These are phyloP conservation scores for Debaryomyces sp. DNA, from an alignment of 1,139 yeast species.

Conservation along the genomic window DNA sequence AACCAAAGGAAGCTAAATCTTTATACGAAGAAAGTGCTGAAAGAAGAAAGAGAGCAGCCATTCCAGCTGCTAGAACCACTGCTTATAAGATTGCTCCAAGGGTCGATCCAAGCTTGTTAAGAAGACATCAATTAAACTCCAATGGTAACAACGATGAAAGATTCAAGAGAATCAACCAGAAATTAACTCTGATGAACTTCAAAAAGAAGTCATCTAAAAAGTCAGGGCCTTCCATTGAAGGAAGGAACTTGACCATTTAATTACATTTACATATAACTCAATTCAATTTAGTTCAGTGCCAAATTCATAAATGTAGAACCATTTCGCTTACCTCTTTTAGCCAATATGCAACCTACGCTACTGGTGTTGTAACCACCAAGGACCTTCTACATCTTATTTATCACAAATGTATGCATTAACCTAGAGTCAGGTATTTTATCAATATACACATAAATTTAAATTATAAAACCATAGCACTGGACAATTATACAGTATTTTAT, in stretches of 20 bases:
- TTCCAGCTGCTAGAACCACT: slow-evolving; percentile 85
- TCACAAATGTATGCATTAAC: slow-evolving; percentile 23
- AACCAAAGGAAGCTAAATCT: slow-evolving; percentile 50
- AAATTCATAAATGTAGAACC: background rate
- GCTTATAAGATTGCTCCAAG: slow-evolving; percentile 92
- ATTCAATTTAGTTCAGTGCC: background rate
- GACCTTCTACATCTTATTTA: background rate
- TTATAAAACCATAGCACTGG: slow-evolving; percentile 15
- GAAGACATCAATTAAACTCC: slow-evolving; percentile 39
- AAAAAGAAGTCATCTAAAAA: slow-evolving; percentile 55
- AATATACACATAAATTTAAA: slow-evolving; percentile 26
- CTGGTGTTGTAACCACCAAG: too few relatives aligned
- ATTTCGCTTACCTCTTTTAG: background rate
- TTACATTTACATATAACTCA: slow-evolving; percentile 4
- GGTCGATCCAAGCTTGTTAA: slow-evolving; percentile 53
- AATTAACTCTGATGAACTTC: slow-evolving; percentile 49
- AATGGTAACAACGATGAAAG: slow-evolving; percentile 74
- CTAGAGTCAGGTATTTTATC: slow-evolving; percentile 15
- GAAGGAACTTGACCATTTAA: slow-evolving; percentile 59
- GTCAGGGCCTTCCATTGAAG: slow-evolving; percentile 80
- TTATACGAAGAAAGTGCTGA: slow-evolving; percentile 91
- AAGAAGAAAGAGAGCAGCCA: slow-evolving; percentile 91
- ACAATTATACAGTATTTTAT: slow-evolving; percentile 8
- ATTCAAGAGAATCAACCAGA: slow-evolving; percentile 69
- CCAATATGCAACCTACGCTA: background rate